phyloP scores from a whole-genome alignment of 108 stramenopile genomes.

The Cyclotella choctawhatcheeana region DNA sequence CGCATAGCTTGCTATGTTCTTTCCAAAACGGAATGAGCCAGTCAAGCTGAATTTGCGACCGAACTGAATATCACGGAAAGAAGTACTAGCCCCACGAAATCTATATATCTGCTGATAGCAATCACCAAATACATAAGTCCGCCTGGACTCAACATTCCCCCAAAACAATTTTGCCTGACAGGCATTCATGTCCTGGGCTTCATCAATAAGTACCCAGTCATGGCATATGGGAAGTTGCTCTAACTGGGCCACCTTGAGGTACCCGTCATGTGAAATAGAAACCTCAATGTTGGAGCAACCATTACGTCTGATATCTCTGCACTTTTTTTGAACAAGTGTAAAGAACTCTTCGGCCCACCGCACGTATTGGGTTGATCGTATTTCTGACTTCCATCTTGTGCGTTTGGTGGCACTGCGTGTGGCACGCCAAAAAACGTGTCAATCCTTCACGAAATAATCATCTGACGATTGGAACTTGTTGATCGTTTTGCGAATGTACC shows the following conservation, averaged over 20 bases:
- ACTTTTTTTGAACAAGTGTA: conserved; percentile 15
- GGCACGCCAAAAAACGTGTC: conserved; percentile 12
- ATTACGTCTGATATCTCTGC: conserved; percentile 7
- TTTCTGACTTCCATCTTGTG: conserved; percentile 1
- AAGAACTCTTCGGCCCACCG: conserved; percentile 35
- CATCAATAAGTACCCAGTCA: conserved; percentile 33
- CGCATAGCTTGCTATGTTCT: conserved; percentile 16
- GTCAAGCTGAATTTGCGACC: conserved; percentile 4
- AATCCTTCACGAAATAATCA: neutral
- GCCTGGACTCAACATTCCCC: conserved; percentile 8
- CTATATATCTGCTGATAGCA: conserved; percentile 34
- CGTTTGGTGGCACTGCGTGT: neutral
- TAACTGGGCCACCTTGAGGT: conserved; percentile 39
- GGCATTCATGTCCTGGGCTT: conserved; percentile 48
- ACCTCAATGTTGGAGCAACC: neutral
- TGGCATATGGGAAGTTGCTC: neutral
- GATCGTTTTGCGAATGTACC: conserved; percentile 8
- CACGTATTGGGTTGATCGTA: conserved; percentile 4
- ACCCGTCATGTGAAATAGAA: conserved; percentile 35
- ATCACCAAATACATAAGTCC: conserved; percentile 48
- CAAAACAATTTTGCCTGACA: conserved; percentile 51
- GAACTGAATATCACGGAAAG: conserved; percentile 9
- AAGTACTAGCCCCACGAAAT: conserved; percentile 35
- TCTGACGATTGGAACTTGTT: conserved; percentile 19
- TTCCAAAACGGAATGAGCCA: conserved; percentile 26